Conservation (phyloP, 2,329 filamentous ascomycete species). For the Aspergillus cejpii region DNA sequence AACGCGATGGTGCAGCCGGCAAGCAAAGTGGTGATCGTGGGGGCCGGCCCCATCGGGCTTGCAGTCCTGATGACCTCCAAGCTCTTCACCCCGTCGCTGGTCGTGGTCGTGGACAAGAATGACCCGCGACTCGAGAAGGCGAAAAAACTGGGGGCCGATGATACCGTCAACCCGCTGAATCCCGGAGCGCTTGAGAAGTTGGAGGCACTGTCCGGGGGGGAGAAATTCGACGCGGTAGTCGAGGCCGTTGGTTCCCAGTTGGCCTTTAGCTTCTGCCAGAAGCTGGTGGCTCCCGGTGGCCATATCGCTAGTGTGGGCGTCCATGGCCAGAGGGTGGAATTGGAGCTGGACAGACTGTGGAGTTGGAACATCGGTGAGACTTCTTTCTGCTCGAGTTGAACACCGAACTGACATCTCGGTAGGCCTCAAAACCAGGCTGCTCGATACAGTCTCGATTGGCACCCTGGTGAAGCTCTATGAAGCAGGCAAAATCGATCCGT, state of each 20-base stretch:
- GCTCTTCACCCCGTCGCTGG: slow-evolving; percentile 48
- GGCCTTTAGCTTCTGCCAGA: slow-evolving; percentile 50
- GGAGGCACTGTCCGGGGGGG: slow-evolving; percentile 43
- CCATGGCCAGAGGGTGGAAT: slow-evolving; percentile 48
- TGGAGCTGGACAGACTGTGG: slow-evolving; percentile 52
- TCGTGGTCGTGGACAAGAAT: slow-evolving; percentile 51
- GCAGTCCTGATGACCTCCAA: slow-evolving; percentile 49
- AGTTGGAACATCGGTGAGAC: slow-evolving; percentile 48
- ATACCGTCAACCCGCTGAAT: slow-evolving; percentile 38
- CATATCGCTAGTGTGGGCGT: slow-evolving; percentile 54
- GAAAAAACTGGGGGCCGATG: slow-evolving; percentile 45
- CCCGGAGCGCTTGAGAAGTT: slow-evolving; percentile 37
- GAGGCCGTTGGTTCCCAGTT: slow-evolving; percentile 52
- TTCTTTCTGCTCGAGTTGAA: not conserved
- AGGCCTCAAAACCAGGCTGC: slow-evolving; percentile 44
- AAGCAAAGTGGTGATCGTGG: slow-evolving; percentile 49
- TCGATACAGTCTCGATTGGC: slow-evolving; percentile 45
- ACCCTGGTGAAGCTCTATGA: slow-evolving; percentile 46
- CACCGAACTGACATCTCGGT: slow-evolving; percentile 16
- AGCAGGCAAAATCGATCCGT: slow-evolving; percentile 39
- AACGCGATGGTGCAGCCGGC: slow-evolving; percentile 50
- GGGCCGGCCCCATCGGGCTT: slow-evolving; percentile 52
- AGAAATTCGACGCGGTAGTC: slow-evolving; percentile 53
- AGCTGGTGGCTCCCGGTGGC: slow-evolving; percentile 49
- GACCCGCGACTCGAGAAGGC: slow-evolving; percentile 44